Percentiles rank a stretch among this genome's conserved stretches.
Conservation (phyloP, 2,329 filamentous ascomycete genomes). For the Aureobasidium pullulans region DNA sequence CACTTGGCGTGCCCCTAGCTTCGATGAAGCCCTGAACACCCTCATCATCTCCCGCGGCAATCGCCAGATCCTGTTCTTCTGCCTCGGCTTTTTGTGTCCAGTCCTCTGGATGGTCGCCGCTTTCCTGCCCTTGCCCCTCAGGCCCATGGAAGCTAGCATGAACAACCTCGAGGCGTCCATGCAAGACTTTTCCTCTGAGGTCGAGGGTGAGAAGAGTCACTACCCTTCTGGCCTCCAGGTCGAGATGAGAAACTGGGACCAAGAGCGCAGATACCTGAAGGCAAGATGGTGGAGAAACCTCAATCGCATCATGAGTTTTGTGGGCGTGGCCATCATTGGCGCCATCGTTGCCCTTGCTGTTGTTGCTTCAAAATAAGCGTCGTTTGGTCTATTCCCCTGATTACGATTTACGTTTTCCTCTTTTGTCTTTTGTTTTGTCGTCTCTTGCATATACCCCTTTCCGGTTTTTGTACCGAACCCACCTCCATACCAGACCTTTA, state of each 20-base stretch:
- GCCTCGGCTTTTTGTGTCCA: conserved; percentile 29
- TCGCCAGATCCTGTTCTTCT: conserved; percentile 30
- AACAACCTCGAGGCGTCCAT: conserved; percentile 18
- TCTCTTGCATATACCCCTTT: too few species aligned
- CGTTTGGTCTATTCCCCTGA: background rate
- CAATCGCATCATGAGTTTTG: conserved; percentile 31
- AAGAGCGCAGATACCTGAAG: conserved; percentile 27
- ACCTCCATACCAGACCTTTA: too few species aligned
- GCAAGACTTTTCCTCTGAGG: background rate
- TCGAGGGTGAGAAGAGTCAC: conserved; percentile 6
- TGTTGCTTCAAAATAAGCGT: conserved; percentile 23
- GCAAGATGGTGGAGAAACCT: conserved; percentile 31
- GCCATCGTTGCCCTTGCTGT: conserved; percentile 30
- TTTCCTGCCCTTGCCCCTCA: conserved; percentile 27
- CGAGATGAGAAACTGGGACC: conserved; percentile 21
- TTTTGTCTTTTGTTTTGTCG: background rate
- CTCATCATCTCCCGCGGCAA: conserved; percentile 27
- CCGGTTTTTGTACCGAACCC: too few species aligned
- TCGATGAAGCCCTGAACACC: conserved; percentile 28
- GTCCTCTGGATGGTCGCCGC: conserved; percentile 30
- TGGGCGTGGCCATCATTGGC: conserved; percentile 28
- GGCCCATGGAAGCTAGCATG: conserved; percentile 20
- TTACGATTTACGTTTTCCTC: conserved; percentile 4
- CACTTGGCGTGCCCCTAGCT: conserved; percentile 27
- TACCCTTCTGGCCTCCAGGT: background rate